Base-by-base conservation (phyloP, 1,284 basidiomycete genomes). In the Meira miltonrushii region DNA sequence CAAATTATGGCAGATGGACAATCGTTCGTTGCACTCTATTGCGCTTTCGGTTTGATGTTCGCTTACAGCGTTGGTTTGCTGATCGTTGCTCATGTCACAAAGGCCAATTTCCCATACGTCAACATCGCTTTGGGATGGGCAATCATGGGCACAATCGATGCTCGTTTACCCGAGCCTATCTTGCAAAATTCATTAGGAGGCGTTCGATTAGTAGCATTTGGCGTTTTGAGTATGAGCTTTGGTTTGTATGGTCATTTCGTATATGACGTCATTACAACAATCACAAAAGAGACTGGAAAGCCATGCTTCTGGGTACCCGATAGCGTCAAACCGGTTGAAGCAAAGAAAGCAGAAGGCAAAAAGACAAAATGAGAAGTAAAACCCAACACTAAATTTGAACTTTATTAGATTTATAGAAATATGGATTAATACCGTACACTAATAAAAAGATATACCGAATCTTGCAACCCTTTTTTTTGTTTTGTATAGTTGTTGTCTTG, bases 51-150 rank as follows among this genome's bases (percentile, higher is more conserved):
- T 21, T 79, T 91, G 52, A 86, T 88, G 71, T 91, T 90, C 66
- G 81, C 82, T 3, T 82, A 84, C 72, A 81, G 83, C 72, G 93
- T 96, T 47, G 90, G 91, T 39, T 82, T 89, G 67, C 88, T 97
- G 81, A 97, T 97, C 75, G 81, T 96, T 39, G 90, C 92, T 0
- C 94, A 98, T 79, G 86, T 97, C 43, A 93, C 92, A 54, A 86
- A 86, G 66, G 83, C 84, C 41, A 82, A 86, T 4, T 95, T 96
- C 82, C 93, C 93, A 0, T 83, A 84, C 78, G 92, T 88, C 85
- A 90, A 95, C 79, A 84, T 85, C 67, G 85, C 92, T 76, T 92
- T 92, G 86, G 78, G 92, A 9, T 90, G 88, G 86, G 89, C 85
- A 63, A 78, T 86, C 5, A 74, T 92, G 12, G 87, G 87, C 3